A percentile compares a stretch with the other conserved stretches of the same genome.
phyloP scores from a whole-genome alignment of 2,329 filamentous ascomycete species.

The Colletotrichum cordylinicola region DNA sequence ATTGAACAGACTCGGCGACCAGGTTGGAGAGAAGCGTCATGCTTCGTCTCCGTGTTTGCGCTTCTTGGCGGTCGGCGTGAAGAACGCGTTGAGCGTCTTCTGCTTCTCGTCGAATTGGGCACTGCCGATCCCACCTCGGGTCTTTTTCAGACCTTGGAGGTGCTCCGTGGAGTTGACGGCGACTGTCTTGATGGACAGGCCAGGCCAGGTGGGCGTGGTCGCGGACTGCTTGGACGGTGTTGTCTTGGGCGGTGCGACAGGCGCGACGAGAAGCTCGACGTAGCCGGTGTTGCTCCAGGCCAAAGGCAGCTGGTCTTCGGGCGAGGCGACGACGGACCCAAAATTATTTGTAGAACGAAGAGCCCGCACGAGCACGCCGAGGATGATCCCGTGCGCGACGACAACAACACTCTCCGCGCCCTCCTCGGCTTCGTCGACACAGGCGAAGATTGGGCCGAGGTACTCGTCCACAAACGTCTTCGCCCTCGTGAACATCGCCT shows the following conservation, averaged over 20 bases:
- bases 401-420: slow-evolving; percentile 56
- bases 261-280: slow-evolving; percentile 33
- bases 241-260: neutral
- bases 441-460: slow-evolving; percentile 57
- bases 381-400: slow-evolving; percentile 84
- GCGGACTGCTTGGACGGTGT: neutral
- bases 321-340: slow-evolving; percentile 17
- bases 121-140: slow-evolving; percentile 82
- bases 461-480: slow-evolving; percentile 70
- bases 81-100: slow-evolving; percentile 78
- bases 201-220: slow-evolving; percentile 40
- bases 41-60: slow-evolving; percentile 41
- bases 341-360: slow-evolving; percentile 21
- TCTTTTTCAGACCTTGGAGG: slow-evolving; percentile 76
- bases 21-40: neutral
- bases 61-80: slow-evolving; percentile 57
- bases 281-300: slow-evolving; percentile 62
- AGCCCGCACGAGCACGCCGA: slow-evolving; percentile 72
- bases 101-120: slow-evolving; percentile 77
- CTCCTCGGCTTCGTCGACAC: slow-evolving; percentile 26
- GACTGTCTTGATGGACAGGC: slow-evolving; percentile 53
- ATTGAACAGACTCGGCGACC: neutral
- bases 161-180: slow-evolving; percentile 75
- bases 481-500: slow-evolving; percentile 69
- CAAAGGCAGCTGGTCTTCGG: slow-evolving; percentile 31